These are phyloP conservation scores for Naganishia vishniacii DNA, from an alignment of 768 basidiomycete species.

Conservation along the genomic window DNA sequence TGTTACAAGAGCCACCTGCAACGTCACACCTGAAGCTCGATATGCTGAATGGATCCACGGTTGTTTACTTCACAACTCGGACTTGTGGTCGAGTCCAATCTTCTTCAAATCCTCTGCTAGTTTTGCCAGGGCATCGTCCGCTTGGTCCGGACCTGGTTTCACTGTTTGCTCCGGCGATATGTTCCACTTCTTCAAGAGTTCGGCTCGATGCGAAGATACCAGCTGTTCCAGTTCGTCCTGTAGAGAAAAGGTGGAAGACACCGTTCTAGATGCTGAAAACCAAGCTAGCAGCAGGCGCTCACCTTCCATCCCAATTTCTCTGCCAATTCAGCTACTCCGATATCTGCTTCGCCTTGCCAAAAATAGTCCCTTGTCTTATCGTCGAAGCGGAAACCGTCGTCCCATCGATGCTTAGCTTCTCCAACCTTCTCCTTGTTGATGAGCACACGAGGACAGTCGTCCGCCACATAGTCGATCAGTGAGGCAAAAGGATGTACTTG, in stretches of 20 bases:
- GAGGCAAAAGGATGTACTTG: slow-evolving; percentile 71
- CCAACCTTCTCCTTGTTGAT: slow-evolving; percentile 83
- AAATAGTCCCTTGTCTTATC: slow-evolving; percentile 46
- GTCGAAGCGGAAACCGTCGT: slow-evolving; percentile 64
- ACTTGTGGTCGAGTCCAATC: slow-evolving; percentile 1
- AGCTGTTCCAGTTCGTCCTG: slow-evolving; percentile 31
- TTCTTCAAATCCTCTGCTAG: slow-evolving; percentile 19
- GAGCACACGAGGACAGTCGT: slow-evolving; percentile 69
- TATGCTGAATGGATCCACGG: too few relatives aligned
- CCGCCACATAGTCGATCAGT: slow-evolving; percentile 58
- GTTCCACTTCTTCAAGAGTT: slow-evolving; percentile 28
- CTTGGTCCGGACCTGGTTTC: background rate
- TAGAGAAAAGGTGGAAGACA: too few relatives aligned
- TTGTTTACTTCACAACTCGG: too few relatives aligned
- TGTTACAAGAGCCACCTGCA: too few relatives aligned
- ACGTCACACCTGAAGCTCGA: too few relatives aligned
- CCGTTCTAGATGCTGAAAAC: background rate
- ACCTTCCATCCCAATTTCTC: slow-evolving; percentile 64
- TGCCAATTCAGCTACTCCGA: slow-evolving; percentile 60
- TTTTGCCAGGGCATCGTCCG: slow-evolving; percentile 12
- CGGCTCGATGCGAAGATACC: slow-evolving; percentile 22
- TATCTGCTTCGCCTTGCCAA: slow-evolving; percentile 52
- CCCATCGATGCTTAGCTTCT: slow-evolving; percentile 52
- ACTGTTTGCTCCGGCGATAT: background rate
- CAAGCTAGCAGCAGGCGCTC: background rate